Percentiles rank a stretch among this genome's conserved stretches.
Evolutionary conservation across 306 rosid species (phyloP).

Genomic region (Canavalia gladiata): DNA sequence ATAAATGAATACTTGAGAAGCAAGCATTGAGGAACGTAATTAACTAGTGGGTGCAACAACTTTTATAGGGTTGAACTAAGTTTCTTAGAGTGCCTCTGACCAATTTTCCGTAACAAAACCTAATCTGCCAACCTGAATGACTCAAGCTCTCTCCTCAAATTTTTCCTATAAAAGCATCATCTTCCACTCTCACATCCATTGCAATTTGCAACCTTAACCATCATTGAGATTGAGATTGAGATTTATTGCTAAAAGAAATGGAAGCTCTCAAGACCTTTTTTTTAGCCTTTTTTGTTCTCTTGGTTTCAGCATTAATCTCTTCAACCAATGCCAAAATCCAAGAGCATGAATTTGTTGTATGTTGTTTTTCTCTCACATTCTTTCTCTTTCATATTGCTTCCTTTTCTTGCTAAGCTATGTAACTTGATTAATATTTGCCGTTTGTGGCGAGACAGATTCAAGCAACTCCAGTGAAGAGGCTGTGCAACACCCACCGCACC

Average conservation of each 20-base stretch:
- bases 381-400: not conserved
- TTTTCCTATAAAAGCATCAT: conserved; percentile 53
- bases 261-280: conserved; percentile 49
- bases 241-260: conserved; percentile 42
- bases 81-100: conserved; percentile 53
- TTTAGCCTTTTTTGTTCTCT: conserved; percentile 63
- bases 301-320: conserved; percentile 59
- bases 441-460: conserved; percentile 63
- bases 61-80: conserved; percentile 72
- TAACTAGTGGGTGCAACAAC: conserved; percentile 97
- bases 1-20: conserved; percentile 63
- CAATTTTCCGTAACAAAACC: conserved; percentile 56
- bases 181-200: conserved; percentile 46
- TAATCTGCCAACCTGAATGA: conserved; percentile 77
- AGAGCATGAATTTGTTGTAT: conserved; percentile 79
- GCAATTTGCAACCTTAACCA: conserved; percentile 39
- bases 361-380: conserved; percentile 39
- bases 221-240: not conserved
- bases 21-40: conserved; percentile 61
- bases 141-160: conserved; percentile 34
- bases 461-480: conserved; percentile 97
- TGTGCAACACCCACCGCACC: conserved; percentile 85
- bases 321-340: conserved; percentile 66
- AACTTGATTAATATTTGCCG: not conserved
- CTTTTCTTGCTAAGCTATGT: not conserved